Base-by-base conservation (phyloP, 2,329 filamentous ascomycete species). In the Colletotrichum endophyticum region DNA sequence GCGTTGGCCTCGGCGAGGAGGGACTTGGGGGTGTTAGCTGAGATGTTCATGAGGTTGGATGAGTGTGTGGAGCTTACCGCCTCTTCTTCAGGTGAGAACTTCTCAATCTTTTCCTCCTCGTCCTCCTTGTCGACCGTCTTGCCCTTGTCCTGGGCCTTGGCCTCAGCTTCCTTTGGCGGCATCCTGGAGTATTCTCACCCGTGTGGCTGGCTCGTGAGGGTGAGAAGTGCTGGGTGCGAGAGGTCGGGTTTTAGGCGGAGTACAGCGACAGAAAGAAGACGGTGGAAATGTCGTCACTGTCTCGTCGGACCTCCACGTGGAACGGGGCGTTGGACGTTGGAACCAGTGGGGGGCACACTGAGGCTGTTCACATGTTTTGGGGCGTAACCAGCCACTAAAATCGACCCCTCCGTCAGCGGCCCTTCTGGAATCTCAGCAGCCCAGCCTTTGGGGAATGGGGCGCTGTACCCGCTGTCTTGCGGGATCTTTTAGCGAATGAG, bases 1-100 rank as follows among this genome's bases (percentile, higher is more conserved):
- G 89, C 83, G 80, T 94, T 93, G 5, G 95, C 95, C 84, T 96
- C 92, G 66, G 88, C 84, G 25, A 98, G 84, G 19, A 98, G 91
- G 49, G 88, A 86, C 93, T 95, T 95, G 77, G 75, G 78, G 16
- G 6, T 15, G 32, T 36, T 4, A 63, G 25, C 2, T 39, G 15
- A 16, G 27, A 13, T 15, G 44, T 8, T 57, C 44, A 56, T 11
- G 9, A 22, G 34, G 9, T 15, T 32, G n/a, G 16, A 64, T 64
- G 22, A 8, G 25, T 28, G 19, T 15, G n/a, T 13, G 19, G 25
- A 19, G 84, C 88, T 82, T 86, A 89, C 90, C 79, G 87, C 87
- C 85, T 92, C 91, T 81, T 92, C 89, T 72, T 92, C 89, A 3
- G 90, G 88, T 1, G 90, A 83, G 79, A 92, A 91, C 72, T 80